These are phyloP conservation scores for Aspergillus japonicus DNA, from an alignment of 2,329 filamentous ascomycete species.

Conservation along the genomic window DNA sequence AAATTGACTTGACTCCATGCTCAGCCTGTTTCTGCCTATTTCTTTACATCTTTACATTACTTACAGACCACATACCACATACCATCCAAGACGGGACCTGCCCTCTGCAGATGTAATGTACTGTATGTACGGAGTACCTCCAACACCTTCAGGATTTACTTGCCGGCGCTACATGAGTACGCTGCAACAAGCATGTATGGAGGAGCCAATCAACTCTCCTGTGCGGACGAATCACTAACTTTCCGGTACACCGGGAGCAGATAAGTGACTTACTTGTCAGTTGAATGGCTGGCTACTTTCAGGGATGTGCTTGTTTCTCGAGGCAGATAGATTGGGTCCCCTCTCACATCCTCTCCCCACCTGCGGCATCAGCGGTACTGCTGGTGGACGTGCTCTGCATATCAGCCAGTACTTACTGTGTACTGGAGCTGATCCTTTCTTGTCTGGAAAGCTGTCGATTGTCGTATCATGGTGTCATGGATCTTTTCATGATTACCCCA, in stretches of 20 bases:
- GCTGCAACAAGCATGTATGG: constrained; percentile 1
- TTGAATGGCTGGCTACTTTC: constrained; percentile 3
- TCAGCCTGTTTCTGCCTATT: neutral
- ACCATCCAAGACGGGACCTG: neutral
- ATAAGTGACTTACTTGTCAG: constrained; percentile 11
- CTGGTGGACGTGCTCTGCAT: neutral
- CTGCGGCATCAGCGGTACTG: constrained; percentile 3
- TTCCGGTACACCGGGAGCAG: constrained; percentile 7
- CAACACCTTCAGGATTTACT: neutral
- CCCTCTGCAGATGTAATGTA: neutral
- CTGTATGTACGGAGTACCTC: no score
- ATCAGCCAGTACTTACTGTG: neutral
- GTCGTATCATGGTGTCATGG: neutral
- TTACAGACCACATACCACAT: neutral
- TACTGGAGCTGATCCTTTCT: constrained; percentile 6
- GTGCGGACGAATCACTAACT: constrained; percentile 10
- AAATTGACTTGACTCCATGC: neutral
- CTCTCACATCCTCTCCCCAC: constrained; percentile 7
- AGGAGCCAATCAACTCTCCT: constrained; percentile 17
- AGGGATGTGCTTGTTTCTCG: neutral
- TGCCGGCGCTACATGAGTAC: neutral
- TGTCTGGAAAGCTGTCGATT: neutral
- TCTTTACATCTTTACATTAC: constrained; percentile 4
- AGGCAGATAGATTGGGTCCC: constrained; percentile 7
- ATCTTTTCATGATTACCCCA: neutral